Base-by-base conservation (phyloP, 306 rosid species). In the Citrullus mucosospermus region DNA sequence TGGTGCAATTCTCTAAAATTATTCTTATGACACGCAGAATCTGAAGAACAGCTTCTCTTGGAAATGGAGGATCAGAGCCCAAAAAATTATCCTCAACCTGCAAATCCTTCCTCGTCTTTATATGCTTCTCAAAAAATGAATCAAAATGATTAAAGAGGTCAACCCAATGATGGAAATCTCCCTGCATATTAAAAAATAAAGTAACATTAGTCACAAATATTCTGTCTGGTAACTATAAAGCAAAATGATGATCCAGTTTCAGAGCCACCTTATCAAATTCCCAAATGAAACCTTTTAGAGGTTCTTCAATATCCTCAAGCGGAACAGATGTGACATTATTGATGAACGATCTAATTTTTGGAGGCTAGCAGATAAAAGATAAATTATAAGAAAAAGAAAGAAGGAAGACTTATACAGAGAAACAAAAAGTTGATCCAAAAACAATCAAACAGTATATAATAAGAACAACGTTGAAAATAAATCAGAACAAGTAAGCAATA, bases 141-240 rank as follows among this genome's bases (percentile, higher is more conserved):
- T 96, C 99, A 81, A 96, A 96, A 88, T 96, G 98, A 80, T 90
- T 92, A 80, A 92, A 92, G 77, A 96, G 92, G 84, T 92, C 98
- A 82, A 88, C 96, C 99, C 99, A 96, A 85, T 96, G 99, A 93
- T 92, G 97, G 84, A 96, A 92, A 85, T 96, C 98, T 77, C 99
- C 99, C 99, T 96, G 99, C 82, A 60, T 44, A 76, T 85, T 16
- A 53, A 53, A 53, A 78, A 88, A 82, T 84, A 86, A 77, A 67
- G 79, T 85, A 77, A 89, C 81, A 83, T 83, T 75, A 53, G 44
- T 75, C 70, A 78, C 82, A 69, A n/a, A 74, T 53, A 10, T 32
- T 54, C 62, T 34, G 48, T 25, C 13, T 46, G 50, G 63, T 68
- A 73, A 88, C 63, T 6, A 70, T 46, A 48, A 18, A 22, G 22